Evolutionary conservation across 2,329 filamentous ascomycete genomes (phyloP), one percentile per base, ranked within the genome.

Genomic region (Dactylellina drechsleri): DNA sequence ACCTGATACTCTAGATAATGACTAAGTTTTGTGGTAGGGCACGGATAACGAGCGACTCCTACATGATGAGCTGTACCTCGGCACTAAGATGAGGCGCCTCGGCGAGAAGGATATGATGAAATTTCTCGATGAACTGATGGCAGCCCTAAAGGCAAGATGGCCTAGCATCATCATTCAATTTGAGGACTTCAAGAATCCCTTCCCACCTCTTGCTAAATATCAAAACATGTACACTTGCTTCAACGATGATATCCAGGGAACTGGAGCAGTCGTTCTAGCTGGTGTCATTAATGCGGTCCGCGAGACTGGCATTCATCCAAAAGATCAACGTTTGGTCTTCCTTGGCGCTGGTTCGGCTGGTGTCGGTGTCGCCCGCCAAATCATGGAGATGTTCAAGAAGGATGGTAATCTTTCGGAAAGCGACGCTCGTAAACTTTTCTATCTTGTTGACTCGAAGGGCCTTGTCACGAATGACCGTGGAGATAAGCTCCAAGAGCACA

Each of bases 161-260:
- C 88, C 89, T 66, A 87, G 86, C 85, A 87, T 82, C 82, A 85
- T 90, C 53, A 92, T 98, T 77, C 95, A 98, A 82, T 98, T 97
- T 80, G 94, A 98, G 82, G 95, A 98, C 81, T 98, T 97, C 83
- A 96, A 98, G 85, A 96, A 94, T 80, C 94, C 95, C 54, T 99
- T 98, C 87, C 91, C 91, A 77, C 94, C 96, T 80, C 87, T 98
- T 47, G 91, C 95, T 81, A 89, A 92, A 75, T 98, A 98, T 84
- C 91, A 92, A 79, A 86, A 93, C 81, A 87, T 86, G 77, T 94
- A 97, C 86, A 93, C 92, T 83, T 96, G 92, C 86, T 99, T 99
- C 88, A 98, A 98, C 83, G 95, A 98, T 81, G 94, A 99, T 81
- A 95, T 99, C 81, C 94, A 98, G 85, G 94, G 94, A 78, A 98